Percentiles rank a stretch among this genome's conserved stretches.
Evolutionary conservation across 176 grass and related monocot genomes (phyloP).

Genomic region (Lolium multiflorum): DNA sequence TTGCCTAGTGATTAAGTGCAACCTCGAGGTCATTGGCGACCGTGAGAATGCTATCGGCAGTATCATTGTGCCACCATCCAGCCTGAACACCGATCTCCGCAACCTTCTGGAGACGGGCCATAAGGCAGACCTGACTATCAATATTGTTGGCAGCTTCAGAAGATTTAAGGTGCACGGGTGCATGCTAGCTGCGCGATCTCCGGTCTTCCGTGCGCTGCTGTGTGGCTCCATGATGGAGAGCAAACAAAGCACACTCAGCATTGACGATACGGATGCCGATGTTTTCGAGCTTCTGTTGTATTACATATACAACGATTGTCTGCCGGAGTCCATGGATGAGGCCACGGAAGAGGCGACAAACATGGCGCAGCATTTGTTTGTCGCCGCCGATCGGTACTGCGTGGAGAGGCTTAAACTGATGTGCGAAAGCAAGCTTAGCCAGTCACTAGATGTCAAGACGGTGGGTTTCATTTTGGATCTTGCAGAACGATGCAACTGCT

Average conservation of each 20-base stretch:
- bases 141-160: background rate
- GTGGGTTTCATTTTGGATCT: constrained; percentile 40
- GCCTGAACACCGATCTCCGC: background rate
- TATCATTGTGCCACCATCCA: background rate
- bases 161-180: background rate
- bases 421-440: constrained; percentile 1
- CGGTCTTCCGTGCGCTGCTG: background rate
- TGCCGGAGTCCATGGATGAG: background rate
- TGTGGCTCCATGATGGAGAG: background rate
- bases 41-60: too few relatives aligned
- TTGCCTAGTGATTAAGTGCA: background rate
- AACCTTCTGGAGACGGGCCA: background rate
- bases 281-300: background rate
- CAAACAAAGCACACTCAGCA: background rate
- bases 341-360: background rate
- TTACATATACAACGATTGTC: background rate
- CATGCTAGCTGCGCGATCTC: background rate
- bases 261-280: background rate
- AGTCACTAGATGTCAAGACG: background rate
- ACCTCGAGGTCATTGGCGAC: background rate
- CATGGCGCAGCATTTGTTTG: background rate
- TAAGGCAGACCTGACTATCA: constrained; percentile 5
- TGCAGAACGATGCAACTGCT: constrained; percentile 43
- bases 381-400: background rate
- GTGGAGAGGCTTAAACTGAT: background rate